Conservation (phyloP, 1,139 yeast species). For the Magnusiomyces tetraspermus region DNA sequence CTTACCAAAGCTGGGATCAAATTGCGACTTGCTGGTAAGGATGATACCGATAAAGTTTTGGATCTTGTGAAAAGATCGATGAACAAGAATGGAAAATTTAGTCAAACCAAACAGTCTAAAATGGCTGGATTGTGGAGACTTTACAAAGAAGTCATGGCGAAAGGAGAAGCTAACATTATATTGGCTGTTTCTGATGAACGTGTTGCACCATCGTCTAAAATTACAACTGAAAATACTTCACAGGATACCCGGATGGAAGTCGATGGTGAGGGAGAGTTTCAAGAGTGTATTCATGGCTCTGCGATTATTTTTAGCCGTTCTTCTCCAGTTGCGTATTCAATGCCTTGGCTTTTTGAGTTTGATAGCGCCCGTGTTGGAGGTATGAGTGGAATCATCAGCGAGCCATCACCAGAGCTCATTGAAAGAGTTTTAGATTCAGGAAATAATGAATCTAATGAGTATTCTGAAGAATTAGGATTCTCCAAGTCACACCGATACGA, state of each 20-base stretch:
- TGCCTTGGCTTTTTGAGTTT: conserved; percentile 40
- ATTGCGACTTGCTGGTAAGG: background rate
- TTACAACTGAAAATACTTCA: background rate
- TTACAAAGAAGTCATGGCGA: background rate
- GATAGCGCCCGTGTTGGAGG: conserved; percentile 40
- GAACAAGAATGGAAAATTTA: background rate
- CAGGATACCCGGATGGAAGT: background rate
- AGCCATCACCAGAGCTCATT: conserved; percentile 37
- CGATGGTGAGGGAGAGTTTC: background rate
- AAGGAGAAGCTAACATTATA: background rate
- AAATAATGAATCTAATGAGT: background rate
- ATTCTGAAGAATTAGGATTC: background rate
- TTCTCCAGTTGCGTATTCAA: conserved; percentile 38
- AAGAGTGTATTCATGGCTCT: background rate
- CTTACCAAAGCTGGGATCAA: background rate
- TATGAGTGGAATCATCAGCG: conserved; percentile 49
- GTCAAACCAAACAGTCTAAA: background rate
- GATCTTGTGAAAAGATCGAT: background rate
- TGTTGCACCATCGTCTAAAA: background rate
- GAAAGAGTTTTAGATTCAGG: background rate
- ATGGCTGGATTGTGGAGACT: background rate
- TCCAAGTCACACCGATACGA: background rate
- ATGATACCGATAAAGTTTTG: background rate
- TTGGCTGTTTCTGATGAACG: background rate
- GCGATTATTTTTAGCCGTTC: conserved; percentile 1